These are phyloP conservation scores for Pichia kudriavzevii DNA, from an alignment of 1,139 yeast species.

Conservation along the genomic window DNA sequence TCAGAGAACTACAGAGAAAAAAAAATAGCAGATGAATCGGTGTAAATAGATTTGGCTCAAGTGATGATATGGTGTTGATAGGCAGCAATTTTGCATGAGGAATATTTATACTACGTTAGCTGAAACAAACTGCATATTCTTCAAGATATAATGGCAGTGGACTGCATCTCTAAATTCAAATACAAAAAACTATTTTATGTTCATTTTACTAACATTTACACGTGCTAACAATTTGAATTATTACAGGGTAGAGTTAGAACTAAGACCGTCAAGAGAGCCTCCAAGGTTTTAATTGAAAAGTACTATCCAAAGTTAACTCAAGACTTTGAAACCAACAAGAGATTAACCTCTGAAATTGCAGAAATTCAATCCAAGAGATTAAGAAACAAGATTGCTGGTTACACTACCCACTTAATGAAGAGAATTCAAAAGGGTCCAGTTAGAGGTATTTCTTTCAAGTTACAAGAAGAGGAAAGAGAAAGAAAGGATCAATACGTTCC, in stretches of 20 bases:
- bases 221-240: conserved; percentile 10
- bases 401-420: conserved; percentile 99
- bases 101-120: too few relatives aligned
- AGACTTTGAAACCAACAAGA: conserved; percentile 99
- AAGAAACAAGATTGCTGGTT: conserved; percentile 99
- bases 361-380: conserved; percentile 99
- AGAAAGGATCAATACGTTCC: conserved; percentile 99
- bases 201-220: conserved; percentile 14
- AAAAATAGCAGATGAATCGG: too few relatives aligned
- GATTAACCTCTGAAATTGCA: conserved; percentile 97
- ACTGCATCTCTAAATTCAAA: too few relatives aligned
- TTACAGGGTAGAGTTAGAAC: conserved; percentile 95
- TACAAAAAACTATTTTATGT: too few relatives aligned
- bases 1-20: too few relatives aligned
- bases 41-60: too few relatives aligned
- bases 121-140: too few relatives aligned
- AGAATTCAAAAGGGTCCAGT: conserved; percentile 99
- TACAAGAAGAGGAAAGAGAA: conserved; percentile 99
- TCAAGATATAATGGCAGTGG: too few relatives aligned
- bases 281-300: conserved; percentile 99
- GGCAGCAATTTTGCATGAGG: too few relatives aligned
- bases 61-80: too few relatives aligned
- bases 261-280: conserved; percentile 99
- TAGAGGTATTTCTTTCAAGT: conserved; percentile 99
- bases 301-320: conserved; percentile 99